Base-by-base conservation (phyloP, 805 yeast genomes). In the Starmera caribaea region DNA sequence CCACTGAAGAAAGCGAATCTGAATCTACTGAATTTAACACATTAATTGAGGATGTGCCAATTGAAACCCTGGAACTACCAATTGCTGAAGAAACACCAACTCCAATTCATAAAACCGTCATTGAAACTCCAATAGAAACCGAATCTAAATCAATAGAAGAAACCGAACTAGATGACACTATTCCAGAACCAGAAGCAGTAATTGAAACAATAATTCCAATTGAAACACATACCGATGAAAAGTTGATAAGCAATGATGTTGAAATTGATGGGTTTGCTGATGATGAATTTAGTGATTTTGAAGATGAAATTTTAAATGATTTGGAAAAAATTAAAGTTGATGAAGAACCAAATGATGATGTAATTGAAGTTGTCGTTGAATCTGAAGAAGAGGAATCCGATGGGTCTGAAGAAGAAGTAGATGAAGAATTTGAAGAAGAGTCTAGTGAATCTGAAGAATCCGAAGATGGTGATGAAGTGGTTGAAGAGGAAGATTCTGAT, bases 231-330 rank as follows among this genome's bases (percentile, higher is more conserved):
- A 16, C 8, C 5, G 16, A 30, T 14, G 32, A 21, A 21, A 7
- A 21, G 8, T 7, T 5, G 6, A 5, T 2, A 21, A 5, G 35
- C n/a, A 14, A n/a, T 4, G 41, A 28, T n/a, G 13, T 8, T 3
- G 32, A 28, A 24, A 36, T 15, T 12, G 44, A 30, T 17, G 36
- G n/a, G 3, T 39, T 24, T 8, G 27, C 38, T 10, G 45, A 35
- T 3, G 21, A 21, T 4, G 41, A 35, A 32, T n/a, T 4, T 3
- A 14, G 16, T 13, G 34, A 30, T 9, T 27, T 30, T 13, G 21
- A 12, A 5, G 44, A 37, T 7, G 26, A 21, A 21, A n/a, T n/a
- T n/a, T 21, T 21, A 9, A 21, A 21, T 21, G 26, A 21, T 21
- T 21, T 21, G 26, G 6, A 21, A 21, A 21, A 21, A 21, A 21